phyloP scores from a whole-genome alignment of 495 filamentous ascomycete species.

The Cetradonia linearis region DNA sequence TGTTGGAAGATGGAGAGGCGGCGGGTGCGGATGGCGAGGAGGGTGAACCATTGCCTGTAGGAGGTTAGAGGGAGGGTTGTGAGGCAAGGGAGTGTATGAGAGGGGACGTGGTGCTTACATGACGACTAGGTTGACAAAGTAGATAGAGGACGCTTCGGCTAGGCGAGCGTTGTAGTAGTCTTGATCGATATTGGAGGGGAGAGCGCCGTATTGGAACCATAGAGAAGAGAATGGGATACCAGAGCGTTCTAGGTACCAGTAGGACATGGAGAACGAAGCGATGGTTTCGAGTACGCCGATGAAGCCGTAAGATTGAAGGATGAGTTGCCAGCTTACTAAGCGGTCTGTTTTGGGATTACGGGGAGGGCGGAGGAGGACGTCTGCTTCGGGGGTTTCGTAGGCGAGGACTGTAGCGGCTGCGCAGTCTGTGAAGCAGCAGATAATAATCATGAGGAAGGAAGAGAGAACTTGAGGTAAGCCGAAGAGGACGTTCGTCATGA shows the following conservation, averaged over 20 bases:
- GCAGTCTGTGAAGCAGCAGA: slow-evolving; percentile 57
- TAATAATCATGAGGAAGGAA: slow-evolving; percentile 36
- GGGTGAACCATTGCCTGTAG: slow-evolving; percentile 54
- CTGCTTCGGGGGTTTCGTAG: slow-evolving; percentile 61
- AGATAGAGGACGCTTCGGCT: slow-evolving; percentile 47
- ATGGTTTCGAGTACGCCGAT: slow-evolving; percentile 52
- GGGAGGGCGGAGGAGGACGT: slow-evolving; percentile 49
- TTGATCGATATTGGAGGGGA: slow-evolving; percentile 35
- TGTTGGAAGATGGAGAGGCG: slow-evolving; percentile 58
- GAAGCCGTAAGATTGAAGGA: slow-evolving; percentile 53
- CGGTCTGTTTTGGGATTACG: slow-evolving; percentile 49
- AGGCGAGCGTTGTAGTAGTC: slow-evolving; percentile 39
- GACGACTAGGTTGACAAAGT: slow-evolving; percentile 64
- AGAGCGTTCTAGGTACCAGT: slow-evolving; percentile 41
- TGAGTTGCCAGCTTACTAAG: slow-evolving; percentile 54
- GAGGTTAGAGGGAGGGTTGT: background rate
- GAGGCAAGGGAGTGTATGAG: background rate
- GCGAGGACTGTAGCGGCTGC: slow-evolving; percentile 55
- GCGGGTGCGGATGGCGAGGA: slow-evolving; percentile 52
- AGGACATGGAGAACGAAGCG: slow-evolving; percentile 53
- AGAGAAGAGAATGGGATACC: slow-evolving; percentile 48
- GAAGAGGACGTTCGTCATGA: slow-evolving; percentile 56
- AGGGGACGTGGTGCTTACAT: slow-evolving; percentile 30
- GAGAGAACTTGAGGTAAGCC: slow-evolving; percentile 58
- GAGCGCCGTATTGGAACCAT: slow-evolving; percentile 50